Percentiles rank a stretch among this genome's conserved stretches.
Evolutionary conservation across 2,329 filamentous ascomycete genomes (phyloP).

Genomic region (Alternaria angustiovoidea): DNA sequence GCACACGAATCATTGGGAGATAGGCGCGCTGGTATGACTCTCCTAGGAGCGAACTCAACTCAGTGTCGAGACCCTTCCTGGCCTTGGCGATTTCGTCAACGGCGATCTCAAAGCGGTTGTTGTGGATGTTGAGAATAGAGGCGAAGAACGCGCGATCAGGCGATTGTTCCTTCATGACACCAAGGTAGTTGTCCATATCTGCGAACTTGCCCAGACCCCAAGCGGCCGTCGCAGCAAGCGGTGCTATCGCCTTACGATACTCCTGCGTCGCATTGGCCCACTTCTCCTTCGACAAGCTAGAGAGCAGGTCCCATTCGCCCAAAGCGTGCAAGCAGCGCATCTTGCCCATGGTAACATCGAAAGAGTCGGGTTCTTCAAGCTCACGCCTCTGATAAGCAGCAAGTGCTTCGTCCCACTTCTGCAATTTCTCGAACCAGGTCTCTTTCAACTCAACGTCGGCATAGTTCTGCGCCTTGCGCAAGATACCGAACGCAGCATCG

Average conservation of each 20-base stretch:
- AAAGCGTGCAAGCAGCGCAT: constrained; percentile 98
- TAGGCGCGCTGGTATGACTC: constrained; percentile 99
- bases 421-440: constrained; percentile 98
- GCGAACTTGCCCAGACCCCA: constrained; percentile 99
- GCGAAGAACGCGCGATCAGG: constrained; percentile 98
- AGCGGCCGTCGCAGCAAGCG: constrained; percentile 90
- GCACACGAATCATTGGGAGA: constrained; percentile 94
- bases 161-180: constrained; percentile 91
- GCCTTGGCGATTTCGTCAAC: constrained; percentile 89
- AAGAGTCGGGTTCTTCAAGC: constrained; percentile 72
- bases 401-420: constrained; percentile 97
- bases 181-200: constrained; percentile 95
- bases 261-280: constrained; percentile 91
- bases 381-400: constrained; percentile 91
- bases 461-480: constrained; percentile 94
- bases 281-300: constrained; percentile 86
- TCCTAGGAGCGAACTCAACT: constrained; percentile 93
- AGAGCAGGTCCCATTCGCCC: constrained; percentile 95
- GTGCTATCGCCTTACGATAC: constrained; percentile 88
- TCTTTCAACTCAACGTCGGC: constrained; percentile 96
- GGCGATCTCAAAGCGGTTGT: constrained; percentile 94
- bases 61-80: constrained; percentile 91
- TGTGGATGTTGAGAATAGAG: constrained; percentile 91
- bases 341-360: constrained; percentile 98
- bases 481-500: constrained; percentile 96